Percentiles rank a stretch among this genome's conserved stretches.
Evolutionary conservation across 768 basidiomycete genomes (phyloP).

Genomic region (Lactarius indigo): DNA sequence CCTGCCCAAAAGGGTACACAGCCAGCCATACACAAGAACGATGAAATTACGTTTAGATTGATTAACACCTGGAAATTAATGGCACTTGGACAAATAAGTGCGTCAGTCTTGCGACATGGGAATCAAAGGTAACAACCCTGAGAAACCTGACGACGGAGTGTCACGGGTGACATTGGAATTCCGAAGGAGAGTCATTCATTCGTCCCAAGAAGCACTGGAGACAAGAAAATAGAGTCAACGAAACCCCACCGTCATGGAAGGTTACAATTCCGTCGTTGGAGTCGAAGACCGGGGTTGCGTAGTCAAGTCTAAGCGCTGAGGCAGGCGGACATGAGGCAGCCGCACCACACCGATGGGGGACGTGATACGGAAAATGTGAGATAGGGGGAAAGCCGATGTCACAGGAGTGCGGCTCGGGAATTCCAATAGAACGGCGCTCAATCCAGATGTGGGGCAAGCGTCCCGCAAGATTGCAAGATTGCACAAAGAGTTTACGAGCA

Average conservation of each 20-base stretch:
- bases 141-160: background rate
- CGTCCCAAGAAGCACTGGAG: background rate
- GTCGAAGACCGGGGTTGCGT: conserved; percentile 5
- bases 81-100: background rate
- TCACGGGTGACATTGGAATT: background rate
- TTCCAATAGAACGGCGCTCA: conserved; percentile 11
- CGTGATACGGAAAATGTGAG: conserved; percentile 20
- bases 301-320: conserved; percentile 12
- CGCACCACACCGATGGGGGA: conserved; percentile 21
- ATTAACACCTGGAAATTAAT: conserved; percentile 7
- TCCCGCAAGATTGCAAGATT: conserved; percentile 6
- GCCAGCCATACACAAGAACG: background rate
- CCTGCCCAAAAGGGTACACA: background rate
- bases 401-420: conserved; percentile 16
- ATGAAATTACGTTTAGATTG: background rate
- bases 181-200: background rate
- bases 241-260: conserved; percentile 4
- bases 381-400: conserved; percentile 23
- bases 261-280: background rate
- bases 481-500: background rate
- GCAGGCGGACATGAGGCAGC: conserved; percentile 23
- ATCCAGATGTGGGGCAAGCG: background rate
- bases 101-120: conserved; percentile 7
- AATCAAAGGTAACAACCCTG: background rate
- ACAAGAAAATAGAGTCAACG: background rate